Evolutionary conservation across 2,329 filamentous ascomycete species (phyloP).

Genomic region (Fusarium musae): DNA sequence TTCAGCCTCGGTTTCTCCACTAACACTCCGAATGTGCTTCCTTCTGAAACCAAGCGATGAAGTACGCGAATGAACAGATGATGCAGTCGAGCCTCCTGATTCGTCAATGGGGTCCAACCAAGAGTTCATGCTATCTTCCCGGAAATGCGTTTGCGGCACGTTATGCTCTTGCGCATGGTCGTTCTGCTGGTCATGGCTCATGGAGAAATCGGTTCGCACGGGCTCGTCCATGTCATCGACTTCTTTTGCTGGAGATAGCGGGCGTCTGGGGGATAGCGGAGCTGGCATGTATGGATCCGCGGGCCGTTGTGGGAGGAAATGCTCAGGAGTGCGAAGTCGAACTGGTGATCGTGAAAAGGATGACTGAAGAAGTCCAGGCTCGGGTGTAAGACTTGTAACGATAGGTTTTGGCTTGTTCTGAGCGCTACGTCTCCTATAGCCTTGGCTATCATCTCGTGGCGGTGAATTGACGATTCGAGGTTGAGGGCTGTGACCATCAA

Average conservation of each 20-base stretch:
- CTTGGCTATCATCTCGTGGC: constrained; percentile 37
- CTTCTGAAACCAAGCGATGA: constrained; percentile 76
- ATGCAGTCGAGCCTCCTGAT: constrained; percentile 81
- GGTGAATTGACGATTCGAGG: constrained; percentile 38
- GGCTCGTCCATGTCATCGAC: constrained; percentile 41
- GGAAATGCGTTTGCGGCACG: constrained; percentile 54
- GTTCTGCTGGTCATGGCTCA: constrained; percentile 23
- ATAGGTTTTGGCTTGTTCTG: constrained; percentile 42
- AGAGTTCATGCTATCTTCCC: constrained; percentile 79
- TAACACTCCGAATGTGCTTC: constrained; percentile 75
- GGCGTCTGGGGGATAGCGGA: constrained; percentile 74
- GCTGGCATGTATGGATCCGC: constrained; percentile 74
- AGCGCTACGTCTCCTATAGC: constrained; percentile 37
- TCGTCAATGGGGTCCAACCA: constrained; percentile 97
- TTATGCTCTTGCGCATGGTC: constrained; percentile 8
- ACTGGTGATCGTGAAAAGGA: constrained; percentile 64
- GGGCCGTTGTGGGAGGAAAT: constrained; percentile 58
- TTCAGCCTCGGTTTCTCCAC: constrained; percentile 83
- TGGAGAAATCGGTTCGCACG: constrained; percentile 52
- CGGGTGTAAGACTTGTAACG: constrained; percentile 39
- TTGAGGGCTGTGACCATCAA: constrained; percentile 47
- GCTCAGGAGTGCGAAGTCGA: constrained; percentile 45
- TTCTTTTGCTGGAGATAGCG: constrained; percentile 55
- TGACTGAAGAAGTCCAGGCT: constrained; percentile 58
- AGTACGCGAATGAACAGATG: constrained; percentile 83